Conservation (phyloP, 805 yeast genomes). For the Martiniozyma abietophila region DNA sequence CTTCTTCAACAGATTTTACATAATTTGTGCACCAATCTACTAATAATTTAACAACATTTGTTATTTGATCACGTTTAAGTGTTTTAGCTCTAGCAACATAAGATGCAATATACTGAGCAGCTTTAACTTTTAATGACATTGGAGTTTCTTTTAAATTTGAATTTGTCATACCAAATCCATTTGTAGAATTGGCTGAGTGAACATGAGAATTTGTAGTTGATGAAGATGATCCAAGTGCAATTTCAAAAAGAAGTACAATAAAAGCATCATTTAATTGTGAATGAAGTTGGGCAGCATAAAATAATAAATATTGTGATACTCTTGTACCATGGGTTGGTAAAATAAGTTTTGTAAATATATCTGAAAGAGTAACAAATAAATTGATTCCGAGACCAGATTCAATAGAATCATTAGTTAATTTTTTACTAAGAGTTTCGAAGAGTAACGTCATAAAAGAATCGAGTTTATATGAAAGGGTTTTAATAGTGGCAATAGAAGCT, state of each 20-base stretch:
- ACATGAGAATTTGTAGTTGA: slow-evolving; percentile 28
- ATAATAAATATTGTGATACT: slow-evolving; percentile 76
- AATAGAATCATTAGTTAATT: slow-evolving; percentile 42
- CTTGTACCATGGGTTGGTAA: slow-evolving; percentile 89
- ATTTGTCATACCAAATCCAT: slow-evolving; percentile 1
- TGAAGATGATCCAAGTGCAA: slow-evolving; percentile 64
- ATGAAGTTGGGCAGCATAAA: slow-evolving; percentile 72
- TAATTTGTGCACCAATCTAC: slow-evolving; percentile 62
- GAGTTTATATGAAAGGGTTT: slow-evolving; percentile 53
- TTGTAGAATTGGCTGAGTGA: slow-evolving; percentile 1
- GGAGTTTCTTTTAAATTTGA: slow-evolving; percentile 2
- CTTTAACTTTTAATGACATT: slow-evolving; percentile 66
- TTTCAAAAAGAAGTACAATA: slow-evolving; percentile 71
- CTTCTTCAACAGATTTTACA: slow-evolving; percentile 56
- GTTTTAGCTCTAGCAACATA: slow-evolving; percentile 81
- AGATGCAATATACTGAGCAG: slow-evolving; percentile 86
- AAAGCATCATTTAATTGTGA: slow-evolving; percentile 79
- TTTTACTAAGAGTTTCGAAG: slow-evolving; percentile 38
- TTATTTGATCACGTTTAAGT: slow-evolving; percentile 60
- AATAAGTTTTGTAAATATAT: slow-evolving; percentile 72
- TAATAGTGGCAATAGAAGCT: slow-evolving; percentile 39
- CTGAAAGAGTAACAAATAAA: slow-evolving; percentile 63
- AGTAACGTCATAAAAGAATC: slow-evolving; percentile 60
- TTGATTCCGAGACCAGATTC: slow-evolving; percentile 56
- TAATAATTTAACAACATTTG: slow-evolving; percentile 73